Evolutionary conservation across 164 flowering plant species (phyloP).

Genomic region (Umbellularia californica): DNA sequence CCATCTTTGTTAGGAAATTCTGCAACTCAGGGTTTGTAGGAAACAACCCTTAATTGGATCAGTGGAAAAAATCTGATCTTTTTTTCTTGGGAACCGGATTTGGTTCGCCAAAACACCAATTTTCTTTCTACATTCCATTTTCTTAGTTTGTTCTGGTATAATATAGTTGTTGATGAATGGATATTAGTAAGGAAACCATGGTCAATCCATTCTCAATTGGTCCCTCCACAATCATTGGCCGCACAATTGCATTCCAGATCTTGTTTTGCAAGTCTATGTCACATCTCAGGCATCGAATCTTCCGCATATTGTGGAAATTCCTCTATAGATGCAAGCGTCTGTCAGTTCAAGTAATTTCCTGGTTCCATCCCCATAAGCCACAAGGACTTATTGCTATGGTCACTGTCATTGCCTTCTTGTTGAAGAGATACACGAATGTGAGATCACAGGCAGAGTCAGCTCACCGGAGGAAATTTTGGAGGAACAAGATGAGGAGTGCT

Average conservation of each 20-base stretch:
- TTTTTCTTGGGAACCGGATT: too few relatives aligned
- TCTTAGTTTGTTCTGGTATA: background rate
- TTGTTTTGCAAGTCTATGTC: constrained; percentile 69
- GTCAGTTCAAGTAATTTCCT: constrained; percentile 52
- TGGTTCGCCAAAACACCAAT: background rate
- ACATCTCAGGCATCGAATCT: constrained; percentile 51
- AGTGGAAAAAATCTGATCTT: background rate
- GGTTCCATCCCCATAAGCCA: constrained; percentile 88
- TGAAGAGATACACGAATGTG: constrained; percentile 77
- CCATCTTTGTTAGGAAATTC: too few relatives aligned
- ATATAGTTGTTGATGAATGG: constrained; percentile 37
- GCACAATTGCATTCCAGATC: constrained; percentile 80
- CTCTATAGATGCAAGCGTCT: constrained; percentile 24
- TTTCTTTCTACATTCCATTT: background rate
- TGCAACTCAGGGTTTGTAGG: background rate
- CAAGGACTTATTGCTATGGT: constrained; percentile 84
- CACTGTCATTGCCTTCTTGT: constrained; percentile 60
- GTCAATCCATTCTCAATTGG: constrained; percentile 80
- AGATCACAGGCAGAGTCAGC: constrained; percentile 75
- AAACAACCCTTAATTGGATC: background rate
- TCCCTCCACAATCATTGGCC: constrained; percentile 71
- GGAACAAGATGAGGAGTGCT: constrained; percentile 92
- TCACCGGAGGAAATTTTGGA: constrained; percentile 89
- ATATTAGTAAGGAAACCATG: constrained; percentile 82
- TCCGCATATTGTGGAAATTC: constrained; percentile 28